Base-by-base conservation (phyloP, 441 rosid genomes). In the Bruguiera hainesii region DNA sequence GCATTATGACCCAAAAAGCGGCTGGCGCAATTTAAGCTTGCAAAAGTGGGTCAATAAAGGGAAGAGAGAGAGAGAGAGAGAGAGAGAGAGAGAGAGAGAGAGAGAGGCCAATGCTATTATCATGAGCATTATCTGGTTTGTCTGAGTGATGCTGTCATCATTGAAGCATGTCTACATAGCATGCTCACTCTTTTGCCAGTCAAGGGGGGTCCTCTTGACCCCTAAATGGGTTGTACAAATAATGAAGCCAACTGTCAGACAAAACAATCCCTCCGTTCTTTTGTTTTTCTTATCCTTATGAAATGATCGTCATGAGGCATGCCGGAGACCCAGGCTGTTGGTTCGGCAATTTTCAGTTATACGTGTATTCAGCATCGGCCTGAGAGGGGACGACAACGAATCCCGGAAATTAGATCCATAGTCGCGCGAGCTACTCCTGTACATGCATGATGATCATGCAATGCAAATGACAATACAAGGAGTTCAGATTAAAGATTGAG, bases 221-320 rank as follows among this genome's bases (percentile, higher is more conserved):
- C 87, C 80, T 48, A 53, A 28, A 21, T 51, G 77, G 80, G 76
- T 48, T 78, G 29, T 72, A 18, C 68, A 69, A 73, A 82, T 85
- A 7, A 84, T 82, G 68, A 16, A 63, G 61, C 78, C 85, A 53
- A 67, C 78, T 74, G 65, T 66, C 69, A 55, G 71, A 72, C 69
- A 42, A 66, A 16, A 29, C 50, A 65, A 50, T 42, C 57, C 53
- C 42, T 46, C 7, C 62, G 8, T 65, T 72, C 16, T 21, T 64
- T 28, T 51, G 25, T 63, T 48, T 59, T 46, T 20, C 6, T 53
- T 60, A 35, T 35, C 74, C 46, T 33, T 53, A 33, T 18, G 7
- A 8, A 61, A 56, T 63, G 37, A 60, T 33, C 3, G 33, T 49
- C 48, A 33, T 53, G 9, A 18, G 26, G 57, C 80, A 67, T 30